Percentiles rank a stretch among this genome's conserved stretches.
Conservation (phyloP, 139 green algal species). For the Chlamydomonas sphaeroides region DNA sequence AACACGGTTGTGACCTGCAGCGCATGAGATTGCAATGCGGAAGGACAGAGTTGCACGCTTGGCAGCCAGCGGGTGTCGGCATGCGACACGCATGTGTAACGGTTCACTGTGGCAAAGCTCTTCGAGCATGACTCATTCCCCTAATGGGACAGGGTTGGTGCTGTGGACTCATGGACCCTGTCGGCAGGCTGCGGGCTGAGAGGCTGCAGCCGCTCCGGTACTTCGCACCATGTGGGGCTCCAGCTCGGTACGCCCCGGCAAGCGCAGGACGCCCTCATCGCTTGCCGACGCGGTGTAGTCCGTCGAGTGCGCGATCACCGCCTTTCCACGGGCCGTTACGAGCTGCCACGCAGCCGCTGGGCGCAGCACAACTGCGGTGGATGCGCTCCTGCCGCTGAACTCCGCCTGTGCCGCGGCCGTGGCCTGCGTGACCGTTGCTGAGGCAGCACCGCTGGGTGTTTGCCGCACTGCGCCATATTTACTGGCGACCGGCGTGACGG, state of each 20-base stretch:
- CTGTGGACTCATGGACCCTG: too few species aligned
- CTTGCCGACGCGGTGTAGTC: slow-evolving; percentile 79
- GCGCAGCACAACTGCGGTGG: background rate
- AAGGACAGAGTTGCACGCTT: too few species aligned
- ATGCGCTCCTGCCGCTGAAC: slow-evolving; percentile 6
- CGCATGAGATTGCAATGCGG: background rate
- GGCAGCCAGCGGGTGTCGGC: too few species aligned
- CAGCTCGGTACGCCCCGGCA: slow-evolving; percentile 75
- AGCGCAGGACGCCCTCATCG: slow-evolving; percentile 77
- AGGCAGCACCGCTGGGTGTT: background rate
- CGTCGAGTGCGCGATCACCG: slow-evolving; percentile 32
- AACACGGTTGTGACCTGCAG: slow-evolving; percentile 81
- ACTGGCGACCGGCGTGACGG: background rate
- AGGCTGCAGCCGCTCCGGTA: too few species aligned
- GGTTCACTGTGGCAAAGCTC: too few species aligned
- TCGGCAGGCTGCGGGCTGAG: too few species aligned
- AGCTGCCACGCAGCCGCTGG: background rate
- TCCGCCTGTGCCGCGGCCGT: background rate
- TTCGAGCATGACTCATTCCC: too few species aligned
- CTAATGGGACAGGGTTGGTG: too few species aligned
- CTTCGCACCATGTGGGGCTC: slow-evolving; percentile 34
- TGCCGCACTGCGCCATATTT: slow-evolving; percentile 13
- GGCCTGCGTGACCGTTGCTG: background rate
- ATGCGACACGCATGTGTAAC: too few species aligned
- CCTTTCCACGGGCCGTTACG: background rate